phyloP scores from a whole-genome alignment of 257 asterid species.

The Parsonsia alboflavescens region DNA sequence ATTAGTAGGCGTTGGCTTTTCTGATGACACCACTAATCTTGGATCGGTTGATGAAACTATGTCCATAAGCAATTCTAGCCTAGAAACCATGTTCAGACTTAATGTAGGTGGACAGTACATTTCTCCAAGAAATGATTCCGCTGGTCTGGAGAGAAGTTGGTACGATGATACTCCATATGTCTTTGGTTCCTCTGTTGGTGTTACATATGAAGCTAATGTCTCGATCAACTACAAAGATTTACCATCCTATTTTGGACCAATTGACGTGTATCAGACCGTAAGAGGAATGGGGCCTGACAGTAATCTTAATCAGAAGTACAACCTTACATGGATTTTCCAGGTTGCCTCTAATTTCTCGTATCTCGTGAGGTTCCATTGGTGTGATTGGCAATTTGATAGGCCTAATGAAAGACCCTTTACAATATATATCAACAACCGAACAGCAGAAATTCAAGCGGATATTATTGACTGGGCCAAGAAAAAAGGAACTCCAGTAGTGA shows the following conservation, averaged over 20 bases:
- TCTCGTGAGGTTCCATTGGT: slow-evolving; percentile 83
- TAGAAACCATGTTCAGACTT: slow-evolving; percentile 64
- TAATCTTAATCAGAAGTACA: slow-evolving; percentile 37
- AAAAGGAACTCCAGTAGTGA: slow-evolving; percentile 36
- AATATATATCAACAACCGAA: slow-evolving; percentile 55
- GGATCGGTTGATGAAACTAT: slow-evolving; percentile 20
- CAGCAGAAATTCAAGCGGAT: slow-evolving; percentile 46
- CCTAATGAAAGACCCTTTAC: slow-evolving; percentile 59
- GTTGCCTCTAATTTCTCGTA: slow-evolving; percentile 72
- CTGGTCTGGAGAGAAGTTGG: slow-evolving; percentile 78
- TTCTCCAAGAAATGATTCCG: slow-evolving; percentile 54
- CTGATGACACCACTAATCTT: slow-evolving; percentile 21
- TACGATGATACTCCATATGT: slow-evolving; percentile 71
- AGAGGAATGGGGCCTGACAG: slow-evolving; percentile 60
- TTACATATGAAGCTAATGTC: slow-evolving; percentile 25
- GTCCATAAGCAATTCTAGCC: slow-evolving; percentile 29
- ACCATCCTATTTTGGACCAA: slow-evolving; percentile 56
- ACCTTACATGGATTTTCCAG: slow-evolving; percentile 72
- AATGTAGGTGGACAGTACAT: slow-evolving; percentile 76
- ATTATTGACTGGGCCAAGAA: slow-evolving; percentile 29
- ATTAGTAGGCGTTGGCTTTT: slow-evolving; percentile 34
- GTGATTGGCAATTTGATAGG: slow-evolving; percentile 57
- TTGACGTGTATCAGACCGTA: slow-evolving; percentile 45
- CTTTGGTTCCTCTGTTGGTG: slow-evolving; percentile 43
- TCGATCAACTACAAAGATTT: slow-evolving; percentile 31